phyloP scores from a whole-genome alignment of 1,139 yeast genomes.

The Suhomyces choctaworum region DNA sequence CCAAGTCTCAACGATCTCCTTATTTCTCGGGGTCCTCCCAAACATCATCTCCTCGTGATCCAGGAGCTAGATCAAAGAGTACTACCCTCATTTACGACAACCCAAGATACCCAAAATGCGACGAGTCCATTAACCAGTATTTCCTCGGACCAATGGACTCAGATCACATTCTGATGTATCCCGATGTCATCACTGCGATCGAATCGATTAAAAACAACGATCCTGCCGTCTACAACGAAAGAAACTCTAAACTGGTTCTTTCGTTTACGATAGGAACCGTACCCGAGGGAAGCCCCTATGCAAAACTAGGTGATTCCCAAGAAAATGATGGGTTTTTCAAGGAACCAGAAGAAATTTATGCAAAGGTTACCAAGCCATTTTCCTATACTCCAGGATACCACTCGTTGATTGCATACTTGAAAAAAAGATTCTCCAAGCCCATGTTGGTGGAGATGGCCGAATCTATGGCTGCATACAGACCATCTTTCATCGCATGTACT shows the following conservation, averaged over 20 bases:
- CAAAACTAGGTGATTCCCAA: constrained; percentile 22
- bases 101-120: constrained; percentile 30
- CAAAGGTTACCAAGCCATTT: constrained; percentile 71
- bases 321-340: constrained; percentile 35
- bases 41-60: constrained; percentile 10
- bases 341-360: constrained; percentile 81
- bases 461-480: constrained; percentile 86
- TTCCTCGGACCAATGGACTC: constrained; percentile 51
- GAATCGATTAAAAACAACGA: constrained; percentile 43
- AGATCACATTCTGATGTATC: constrained; percentile 42
- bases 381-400: constrained; percentile 92
- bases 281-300: constrained; percentile 38
- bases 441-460: constrained; percentile 82
- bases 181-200: constrained; percentile 55
- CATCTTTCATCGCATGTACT: constrained; percentile 90
- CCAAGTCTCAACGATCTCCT: constrained; percentile 10
- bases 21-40: constrained; percentile 12
- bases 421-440: constrained; percentile 65
- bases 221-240: constrained; percentile 42
- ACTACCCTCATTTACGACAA: constrained; percentile 10
- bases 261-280: constrained; percentile 57
- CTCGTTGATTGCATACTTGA: constrained; percentile 70
- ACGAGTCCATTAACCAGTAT: constrained; percentile 58
- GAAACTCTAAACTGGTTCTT: constrained; percentile 45
- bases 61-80: constrained; percentile 4